Evolutionary conservation across 2,329 filamentous ascomycete genomes (phyloP), one percentile per base, ranked within the genome.

Genomic region (Fusarium nelsonii): DNA sequence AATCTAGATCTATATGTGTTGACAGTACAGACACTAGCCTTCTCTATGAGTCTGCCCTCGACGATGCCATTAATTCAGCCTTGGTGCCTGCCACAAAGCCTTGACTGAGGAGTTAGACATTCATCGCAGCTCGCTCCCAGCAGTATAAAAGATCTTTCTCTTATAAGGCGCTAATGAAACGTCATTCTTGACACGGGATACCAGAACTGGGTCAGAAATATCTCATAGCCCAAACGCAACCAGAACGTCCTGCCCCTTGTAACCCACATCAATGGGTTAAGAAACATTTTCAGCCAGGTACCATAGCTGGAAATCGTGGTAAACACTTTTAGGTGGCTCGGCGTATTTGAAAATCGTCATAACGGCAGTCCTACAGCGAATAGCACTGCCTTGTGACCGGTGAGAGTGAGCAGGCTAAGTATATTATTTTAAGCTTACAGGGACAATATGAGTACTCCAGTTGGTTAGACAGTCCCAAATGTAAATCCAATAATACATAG

Each of bases 121-220:
- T 76, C 78, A 78, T 2, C 75, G 75, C 8, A 62, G 39, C 14
- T 69, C 62, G 9, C 56, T 69, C 55, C 71, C 72, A 20, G 46
- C 62, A 7, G 57, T 51, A 60, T 85, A 85, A 55, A 85, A 84
- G 0, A 73, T 77, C 1, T 76, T 68, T 10, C 82, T 71, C 49
- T 82, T 66, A 56, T 84, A 83, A 9, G 75, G 71, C 8, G 72
- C 74, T 14, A 84, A 63, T 2, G 75, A 68, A 10, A 84, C 64
- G 0, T 76, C 76, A 37, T 81, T 61, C 75, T 78, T 75, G 3
- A 83, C 51, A n/a, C 79, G 75, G 70, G 78, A 83, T 1, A 80
- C 75, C 18, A 80, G 58, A 8, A 80, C 78, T 0, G 78, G 79
- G 23, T 78, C 81, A 3, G 78, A 75, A 8, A 78, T 75, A 39